Conservation (phyloP, 257 asterid genomes). For the Fraxinus anomala region DNA sequence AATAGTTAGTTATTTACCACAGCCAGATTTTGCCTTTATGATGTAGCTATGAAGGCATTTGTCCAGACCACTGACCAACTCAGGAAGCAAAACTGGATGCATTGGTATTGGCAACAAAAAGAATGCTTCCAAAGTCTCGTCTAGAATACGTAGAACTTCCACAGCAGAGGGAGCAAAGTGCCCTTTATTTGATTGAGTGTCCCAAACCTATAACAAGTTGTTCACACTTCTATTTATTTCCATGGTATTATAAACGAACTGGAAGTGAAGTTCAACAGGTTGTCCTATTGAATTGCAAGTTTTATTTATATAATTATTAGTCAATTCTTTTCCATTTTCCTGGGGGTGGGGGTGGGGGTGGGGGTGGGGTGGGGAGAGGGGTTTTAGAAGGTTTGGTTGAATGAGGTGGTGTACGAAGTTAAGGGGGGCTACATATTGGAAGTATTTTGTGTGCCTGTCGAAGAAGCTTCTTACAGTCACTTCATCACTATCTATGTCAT, state of each 20-base stretch:
- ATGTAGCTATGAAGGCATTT: slow-evolving; percentile 67
- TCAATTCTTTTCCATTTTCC: not conserved
- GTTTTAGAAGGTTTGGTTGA: too few species aligned
- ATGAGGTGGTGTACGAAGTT: not conserved
- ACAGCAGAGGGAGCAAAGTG: slow-evolving; percentile 86
- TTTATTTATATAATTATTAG: not conserved
- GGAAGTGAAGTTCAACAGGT: not conserved
- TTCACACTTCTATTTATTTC: not conserved
- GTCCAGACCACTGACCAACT: slow-evolving; percentile 69
- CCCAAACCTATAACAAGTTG: slow-evolving; percentile 63
- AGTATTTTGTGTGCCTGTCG: not conserved
- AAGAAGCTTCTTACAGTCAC: not conserved
- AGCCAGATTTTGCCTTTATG: slow-evolving; percentile 63
- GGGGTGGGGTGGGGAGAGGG: too few species aligned
- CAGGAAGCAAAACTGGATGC: slow-evolving; percentile 87
- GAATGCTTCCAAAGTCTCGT: slow-evolving; percentile 91
- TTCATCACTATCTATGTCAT: not conserved
- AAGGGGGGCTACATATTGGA: not conserved
- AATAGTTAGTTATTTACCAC: slow-evolving; percentile 52
- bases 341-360: not conserved
- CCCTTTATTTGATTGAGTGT: slow-evolving; percentile 74
- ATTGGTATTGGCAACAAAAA: slow-evolving; percentile 87
- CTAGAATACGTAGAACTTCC: slow-evolving; percentile 82
- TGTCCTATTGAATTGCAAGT: not conserved
- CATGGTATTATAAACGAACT: not conserved